Evolutionary conservation across 352 stramenopile species (phyloP).

Genomic region (Poterioochromonas sp.): DNA sequence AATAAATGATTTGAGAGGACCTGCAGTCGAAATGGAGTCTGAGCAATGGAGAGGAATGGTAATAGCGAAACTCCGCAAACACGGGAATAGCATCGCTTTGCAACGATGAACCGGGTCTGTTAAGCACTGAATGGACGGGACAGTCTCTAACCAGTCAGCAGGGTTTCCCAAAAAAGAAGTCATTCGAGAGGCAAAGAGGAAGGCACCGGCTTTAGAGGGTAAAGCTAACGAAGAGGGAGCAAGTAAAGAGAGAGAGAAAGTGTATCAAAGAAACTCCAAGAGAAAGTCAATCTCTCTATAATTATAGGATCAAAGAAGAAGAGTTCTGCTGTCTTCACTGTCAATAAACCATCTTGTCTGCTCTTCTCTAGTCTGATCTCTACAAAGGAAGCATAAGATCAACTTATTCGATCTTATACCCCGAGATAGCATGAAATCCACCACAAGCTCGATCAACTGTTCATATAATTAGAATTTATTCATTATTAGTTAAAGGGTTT

Average conservation of each 20-base stretch:
- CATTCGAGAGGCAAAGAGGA: constrained; percentile 82
- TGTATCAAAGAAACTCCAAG: too few species aligned
- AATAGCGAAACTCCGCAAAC: too few species aligned
- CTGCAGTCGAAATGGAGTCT: too few species aligned
- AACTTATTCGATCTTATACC: constrained; percentile 50
- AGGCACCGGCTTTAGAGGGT: constrained; percentile 80
- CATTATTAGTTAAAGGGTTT: not conserved
- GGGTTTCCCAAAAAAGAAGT: constrained; percentile 53
- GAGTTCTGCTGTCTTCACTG: constrained; percentile 48
- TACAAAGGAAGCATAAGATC: constrained; percentile 47
- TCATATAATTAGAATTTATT: constrained; percentile 37
- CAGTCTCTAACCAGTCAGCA: constrained; percentile 93
- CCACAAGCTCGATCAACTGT: constrained; percentile 44
- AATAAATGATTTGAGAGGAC: too few species aligned
- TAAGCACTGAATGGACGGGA: too few species aligned
- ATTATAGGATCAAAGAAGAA: constrained; percentile 61
- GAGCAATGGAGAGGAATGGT: too few species aligned
- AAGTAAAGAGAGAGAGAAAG: too few species aligned
- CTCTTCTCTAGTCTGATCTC: constrained; percentile 81
- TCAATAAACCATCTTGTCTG: constrained; percentile 74
- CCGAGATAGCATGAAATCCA: constrained; percentile 51
- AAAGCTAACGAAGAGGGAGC: not conserved
- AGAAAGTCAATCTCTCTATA: too few species aligned
- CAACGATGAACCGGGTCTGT: too few species aligned
- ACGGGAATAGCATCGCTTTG: too few species aligned